phyloP scores from a whole-genome alignment of 2,329 filamentous ascomycete genomes.

The Zasmidium angulare region DNA sequence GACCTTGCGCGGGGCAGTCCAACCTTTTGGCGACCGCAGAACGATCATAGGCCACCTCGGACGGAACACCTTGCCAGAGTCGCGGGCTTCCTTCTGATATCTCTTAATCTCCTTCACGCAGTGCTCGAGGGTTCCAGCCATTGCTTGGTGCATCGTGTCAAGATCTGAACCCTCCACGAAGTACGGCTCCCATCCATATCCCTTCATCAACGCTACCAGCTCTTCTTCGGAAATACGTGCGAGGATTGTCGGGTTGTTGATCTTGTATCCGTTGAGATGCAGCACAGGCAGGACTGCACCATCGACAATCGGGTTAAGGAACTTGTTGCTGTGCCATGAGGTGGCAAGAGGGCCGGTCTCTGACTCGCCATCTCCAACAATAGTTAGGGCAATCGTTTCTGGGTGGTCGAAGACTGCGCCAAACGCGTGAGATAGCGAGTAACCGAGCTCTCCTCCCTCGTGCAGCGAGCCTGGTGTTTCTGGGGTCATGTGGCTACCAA shows the following conservation, averaged over 20 bases:
- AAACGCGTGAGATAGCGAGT: constrained; percentile 76
- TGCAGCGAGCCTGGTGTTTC: constrained; percentile 73
- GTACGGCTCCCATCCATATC: constrained; percentile 77
- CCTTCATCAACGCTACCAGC: constrained; percentile 66
- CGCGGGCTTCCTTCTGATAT: constrained; percentile 70
- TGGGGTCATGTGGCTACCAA: constrained; percentile 42
- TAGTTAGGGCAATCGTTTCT: constrained; percentile 70
- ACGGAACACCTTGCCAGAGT: constrained; percentile 67
- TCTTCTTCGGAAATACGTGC: constrained; percentile 74
- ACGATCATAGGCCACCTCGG: constrained; percentile 78
- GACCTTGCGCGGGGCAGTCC: constrained; percentile 72
- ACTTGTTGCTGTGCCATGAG: constrained; percentile 80
- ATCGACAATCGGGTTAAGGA: constrained; percentile 75
- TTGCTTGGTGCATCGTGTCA: constrained; percentile 76
- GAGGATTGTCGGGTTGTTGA: constrained; percentile 75
- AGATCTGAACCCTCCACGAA: constrained; percentile 76
- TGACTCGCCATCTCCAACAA: constrained; percentile 79
- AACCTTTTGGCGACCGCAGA: constrained; percentile 75
- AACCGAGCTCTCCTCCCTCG: constrained; percentile 80
- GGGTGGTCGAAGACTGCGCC: constrained; percentile 75
- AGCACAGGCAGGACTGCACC: constrained; percentile 76
- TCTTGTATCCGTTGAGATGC: constrained; percentile 82
- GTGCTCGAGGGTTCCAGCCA: constrained; percentile 73
- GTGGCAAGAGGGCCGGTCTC: constrained; percentile 78
- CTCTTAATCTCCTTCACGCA: constrained; percentile 68